Evolutionary conservation across 2,329 filamentous ascomycete genomes (phyloP), one percentile per base, ranked within the genome.

Genomic region (Nigrospora osmanthi): DNA sequence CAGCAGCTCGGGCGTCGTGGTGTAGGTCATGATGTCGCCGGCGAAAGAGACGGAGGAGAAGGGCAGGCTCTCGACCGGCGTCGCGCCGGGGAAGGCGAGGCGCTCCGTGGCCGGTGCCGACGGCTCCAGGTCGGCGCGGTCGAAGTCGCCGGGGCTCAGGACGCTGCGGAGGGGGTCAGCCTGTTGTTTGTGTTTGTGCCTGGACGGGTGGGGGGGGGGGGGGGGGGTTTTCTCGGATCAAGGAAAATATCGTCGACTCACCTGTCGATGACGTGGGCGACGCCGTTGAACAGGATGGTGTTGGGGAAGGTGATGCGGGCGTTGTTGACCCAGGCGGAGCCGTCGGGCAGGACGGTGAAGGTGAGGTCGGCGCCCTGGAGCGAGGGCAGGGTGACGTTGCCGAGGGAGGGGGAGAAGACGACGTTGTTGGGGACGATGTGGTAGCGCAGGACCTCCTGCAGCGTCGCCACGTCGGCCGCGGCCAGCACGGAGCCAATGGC

Each of bases 221-320:
- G 19, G 19, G 19, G 19, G 19, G 4, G 4, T 23, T 7, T 23
- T 23, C 19, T 23, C 19, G 19, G 19, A 7, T 4, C 23, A 6
- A 42, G 10, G 23, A 28, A 28, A 7, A 4, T 7, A 4, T 10
- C 23, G 1, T 4, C 32, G 10, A 45, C 52, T 46, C 31, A 60
- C 59, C 49, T 50, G 31, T 64, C 61, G 39, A 64, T 57, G 2
- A 31, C 51, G 34, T 65, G 62, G 9, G 57, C 61, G 11, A 65
- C 53, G 34, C 62, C 60, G 32, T 64, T 65, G 37, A 49, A 55
- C 2, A 62, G 39, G 14, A 65, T 55, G 12, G 51, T 47, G 43
- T 65, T 61, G 17, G 60, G 52, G 6, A 55, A 52, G 2, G 59
- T 47, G 31, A 65, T 62, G 45, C 53, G 59, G 0, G 62, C 62